A percentile compares a stretch with the other conserved stretches of the same genome.
Evolutionary conservation across 352 stramenopile species (phyloP).

Genomic region (Globisporangium irregulare): DNA sequence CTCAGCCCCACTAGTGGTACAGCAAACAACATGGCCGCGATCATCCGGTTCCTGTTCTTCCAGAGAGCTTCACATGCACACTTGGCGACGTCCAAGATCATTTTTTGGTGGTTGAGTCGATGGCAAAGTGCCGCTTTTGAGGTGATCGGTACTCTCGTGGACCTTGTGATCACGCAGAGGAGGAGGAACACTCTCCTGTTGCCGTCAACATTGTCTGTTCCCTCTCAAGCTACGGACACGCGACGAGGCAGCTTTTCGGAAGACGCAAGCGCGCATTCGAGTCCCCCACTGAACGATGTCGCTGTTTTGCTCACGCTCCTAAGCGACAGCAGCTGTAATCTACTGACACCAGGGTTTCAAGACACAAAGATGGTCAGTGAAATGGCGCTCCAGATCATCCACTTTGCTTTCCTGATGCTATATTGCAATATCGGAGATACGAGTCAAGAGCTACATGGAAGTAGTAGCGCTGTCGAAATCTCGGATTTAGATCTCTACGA

Average conservation of each 20-base stretch:
- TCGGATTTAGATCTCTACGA: conserved; percentile 20
- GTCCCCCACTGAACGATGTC: conserved; percentile 28
- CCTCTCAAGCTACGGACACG: not conserved
- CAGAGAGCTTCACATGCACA: conserved; percentile 33
- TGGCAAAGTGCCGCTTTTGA: conserved; percentile 53
- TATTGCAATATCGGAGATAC: conserved; percentile 6
- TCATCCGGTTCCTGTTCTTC: conserved; percentile 50
- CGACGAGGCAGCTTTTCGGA: conserved; percentile 1
- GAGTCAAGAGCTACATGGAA: not conserved
- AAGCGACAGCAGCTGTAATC: conserved; percentile 28
- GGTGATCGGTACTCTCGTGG: conserved; percentile 29
- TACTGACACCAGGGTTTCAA: conserved; percentile 1
- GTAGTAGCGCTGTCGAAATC: conserved; percentile 9
- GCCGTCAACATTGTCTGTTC: not conserved
- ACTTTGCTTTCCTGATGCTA: conserved; percentile 28
- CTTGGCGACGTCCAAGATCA: conserved; percentile 43
- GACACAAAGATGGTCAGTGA: conserved; percentile 1
- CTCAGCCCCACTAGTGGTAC: not conserved
- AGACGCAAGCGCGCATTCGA: not conserved
- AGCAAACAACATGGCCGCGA: conserved; percentile 19
- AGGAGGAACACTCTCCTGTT: not conserved
- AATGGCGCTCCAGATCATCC: conserved; percentile 30
- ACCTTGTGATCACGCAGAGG: conserved; percentile 3
- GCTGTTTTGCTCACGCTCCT: conserved; percentile 32
- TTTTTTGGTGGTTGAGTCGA: conserved; percentile 66